These are phyloP conservation scores for Ceratocystis huliohia DNA, from an alignment of 2,329 filamentous ascomycete species.

Conservation along the genomic window DNA sequence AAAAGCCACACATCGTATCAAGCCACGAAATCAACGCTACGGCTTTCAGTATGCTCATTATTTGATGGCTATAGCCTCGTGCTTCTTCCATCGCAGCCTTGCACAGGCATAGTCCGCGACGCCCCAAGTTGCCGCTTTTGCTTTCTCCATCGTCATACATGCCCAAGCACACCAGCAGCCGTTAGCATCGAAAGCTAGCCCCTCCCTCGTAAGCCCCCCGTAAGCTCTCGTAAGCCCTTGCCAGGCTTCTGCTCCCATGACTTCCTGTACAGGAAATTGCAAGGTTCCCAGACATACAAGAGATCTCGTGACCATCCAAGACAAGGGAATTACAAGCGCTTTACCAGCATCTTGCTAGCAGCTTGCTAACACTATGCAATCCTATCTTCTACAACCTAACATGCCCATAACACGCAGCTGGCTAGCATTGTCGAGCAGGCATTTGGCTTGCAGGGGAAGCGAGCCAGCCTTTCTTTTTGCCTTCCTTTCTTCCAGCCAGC, in stretches of 20 bases:
- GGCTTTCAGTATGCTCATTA: no score
- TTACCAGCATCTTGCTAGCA: no score
- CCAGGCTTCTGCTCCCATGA: neutral
- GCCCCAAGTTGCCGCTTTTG: no score
- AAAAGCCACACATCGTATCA: no score
- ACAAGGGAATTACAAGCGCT: neutral
- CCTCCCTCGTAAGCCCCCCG: neutral
- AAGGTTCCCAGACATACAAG: neutral
- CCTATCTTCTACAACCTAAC: no score
- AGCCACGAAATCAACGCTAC: no score
- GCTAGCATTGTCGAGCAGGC: no score
- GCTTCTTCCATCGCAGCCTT: neutral
- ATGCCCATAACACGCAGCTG: no score
- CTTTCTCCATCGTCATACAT: neutral
- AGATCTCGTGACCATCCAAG: neutral
- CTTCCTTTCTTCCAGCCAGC: no score
- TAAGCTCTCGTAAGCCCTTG: neutral
- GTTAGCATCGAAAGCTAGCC: neutral
- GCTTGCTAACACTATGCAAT: no score
- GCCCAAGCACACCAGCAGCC: neutral
- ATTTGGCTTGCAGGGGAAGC: no score
- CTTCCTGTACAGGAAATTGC: neutral
- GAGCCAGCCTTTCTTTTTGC: no score
- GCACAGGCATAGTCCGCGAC: neutral
- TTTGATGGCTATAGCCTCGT: neutral